These are phyloP conservation scores for Isoetes engelmannii DNA, from an alignment of 83 land plant species.

Conservation along the genomic window DNA sequence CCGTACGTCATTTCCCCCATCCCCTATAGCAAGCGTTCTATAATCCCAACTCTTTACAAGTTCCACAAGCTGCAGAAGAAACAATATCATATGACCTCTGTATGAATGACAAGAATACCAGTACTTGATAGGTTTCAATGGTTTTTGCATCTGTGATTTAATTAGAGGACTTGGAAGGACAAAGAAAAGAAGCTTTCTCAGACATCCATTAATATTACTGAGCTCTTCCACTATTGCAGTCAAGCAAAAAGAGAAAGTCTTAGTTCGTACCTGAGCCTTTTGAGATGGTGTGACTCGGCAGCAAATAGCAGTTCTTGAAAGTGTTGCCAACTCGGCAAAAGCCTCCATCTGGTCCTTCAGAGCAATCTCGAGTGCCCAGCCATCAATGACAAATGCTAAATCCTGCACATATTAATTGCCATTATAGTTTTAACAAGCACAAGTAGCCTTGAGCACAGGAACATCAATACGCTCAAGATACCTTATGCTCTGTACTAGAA, in stretches of 20 bases:
- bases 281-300: constrained; percentile 98
- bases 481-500: constrained; percentile 83
- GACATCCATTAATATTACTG: too few species aligned
- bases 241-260: neutral
- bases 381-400: constrained; percentile 96
- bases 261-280: constrained; percentile 72
- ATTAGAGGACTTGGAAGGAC: too few species aligned
- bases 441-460: too few species aligned
- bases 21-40: constrained; percentile 94
- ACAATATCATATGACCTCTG: neutral
- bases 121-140: too few species aligned
- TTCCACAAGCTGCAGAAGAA: constrained; percentile 63
- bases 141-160: too few species aligned
- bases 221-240: too few species aligned
- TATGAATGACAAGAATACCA: neutral
- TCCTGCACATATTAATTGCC: constrained; percentile 44
- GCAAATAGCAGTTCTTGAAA: constrained; percentile 89
- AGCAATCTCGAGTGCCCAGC: constrained; percentile 87
- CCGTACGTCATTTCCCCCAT: constrained; percentile 98
- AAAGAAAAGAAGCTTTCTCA: too few species aligned
- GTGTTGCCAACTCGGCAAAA: constrained; percentile 77
- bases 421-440: too few species aligned
- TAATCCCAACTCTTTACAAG: constrained; percentile 85
- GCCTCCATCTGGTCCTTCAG: constrained; percentile 52
- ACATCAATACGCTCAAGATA: too few species aligned